Evolutionary conservation across 176 grass and related monocot species (phyloP), one percentile per base, ranked within the genome.

Genomic region (Alloteropsis semialata): DNA sequence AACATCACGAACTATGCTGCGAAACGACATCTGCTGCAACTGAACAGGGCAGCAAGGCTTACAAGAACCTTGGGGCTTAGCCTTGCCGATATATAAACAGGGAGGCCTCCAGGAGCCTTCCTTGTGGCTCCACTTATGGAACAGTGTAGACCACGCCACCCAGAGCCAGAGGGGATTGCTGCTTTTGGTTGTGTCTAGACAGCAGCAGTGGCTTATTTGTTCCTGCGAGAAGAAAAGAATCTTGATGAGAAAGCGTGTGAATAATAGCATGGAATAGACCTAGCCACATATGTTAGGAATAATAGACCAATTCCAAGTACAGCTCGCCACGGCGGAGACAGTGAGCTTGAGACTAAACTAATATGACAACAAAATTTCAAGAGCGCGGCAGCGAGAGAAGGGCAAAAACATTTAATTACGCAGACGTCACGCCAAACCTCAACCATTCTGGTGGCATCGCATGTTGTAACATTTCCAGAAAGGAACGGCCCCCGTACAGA

Each of bases 1-100:
- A 2, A 95, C 88, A 84, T 99, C 97, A 63, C 87, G 93, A 71
- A 93, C 87, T 51, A 99, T 94, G 82, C 92, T 94, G 69, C 89
- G 93, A 62, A 99, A 96, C 57, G 97, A 96, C 97, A 99, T 96
- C 76, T 85, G 56, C 10, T 45, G 45, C 41, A 4, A 76, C 42
- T 75, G 53, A 28, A 19, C 49, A 42, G 45, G 43, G 38, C 48
- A 62, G 64, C 3, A 75, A 16, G 10, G 55, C 29, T 67, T 74
- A 33, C 46, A 82, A 67, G 24, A 79, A 49, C 14, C 63, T 65
- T 46, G 64, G 63, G 50, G 21, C 66, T 82, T 82, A 4, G 74
- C 34, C 55, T 59, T 59, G 11, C 61, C 46, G 27, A 25, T 55
- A 45, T 65, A 49, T 49, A 56, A 56, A 57, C 71, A 13, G 41